Base-by-base conservation (phyloP, 495 filamentous ascomycete genomes). In the Umbilicaria muhlenbergii region DNA sequence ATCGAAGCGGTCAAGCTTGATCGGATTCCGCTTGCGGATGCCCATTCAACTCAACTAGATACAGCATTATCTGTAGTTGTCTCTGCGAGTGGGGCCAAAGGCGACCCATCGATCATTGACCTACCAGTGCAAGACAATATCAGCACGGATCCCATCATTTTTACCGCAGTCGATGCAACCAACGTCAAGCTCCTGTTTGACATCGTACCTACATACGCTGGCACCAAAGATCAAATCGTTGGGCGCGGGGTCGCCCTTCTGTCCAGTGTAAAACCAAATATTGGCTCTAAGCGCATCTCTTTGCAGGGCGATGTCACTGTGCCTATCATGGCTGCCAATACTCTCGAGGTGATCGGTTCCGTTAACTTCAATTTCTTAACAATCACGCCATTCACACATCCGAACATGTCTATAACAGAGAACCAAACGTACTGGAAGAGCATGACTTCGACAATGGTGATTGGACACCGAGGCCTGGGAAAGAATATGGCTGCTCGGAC, bases 341-440 rank as follows among this genome's bases (percentile, higher is more conserved):
- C 81, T 21, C 58, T 96, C 32, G 88, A 95, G 37, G 80, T 95
- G 8, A 94, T 98, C 52, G 91, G 91, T 6, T 75, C 78, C 10
- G 83, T 96, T 51, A 91, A 91, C 43, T 96, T 98, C 73, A 95
- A 94, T 56, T 96, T 96, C 55, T 65, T 93, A 12, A 73, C 96
- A 60, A 83, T 98, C 56, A 96, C 86, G 7, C 88, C 91, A 16
- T 98, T 96, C 65, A 73, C 74, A 10, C 92, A 96, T 56, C 86
- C 86, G 3, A 89, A 91, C 41, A 89, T 96, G 81, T 77, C 81
- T 19, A 78, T 95, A 50, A 86, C 83, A 3, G 81, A 82, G 17
- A 71, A 87, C 39, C 82, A 88, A 55, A 96, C 89, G 5, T 98
- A 96, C 59, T 98, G 91, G 91, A 93, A 86, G 62, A 84, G 80